A percentile compares a stretch with the other conserved stretches of the same genome.
Evolutionary conservation across 306 rosid species (phyloP).

Genomic region (Dryas alaskensis): DNA sequence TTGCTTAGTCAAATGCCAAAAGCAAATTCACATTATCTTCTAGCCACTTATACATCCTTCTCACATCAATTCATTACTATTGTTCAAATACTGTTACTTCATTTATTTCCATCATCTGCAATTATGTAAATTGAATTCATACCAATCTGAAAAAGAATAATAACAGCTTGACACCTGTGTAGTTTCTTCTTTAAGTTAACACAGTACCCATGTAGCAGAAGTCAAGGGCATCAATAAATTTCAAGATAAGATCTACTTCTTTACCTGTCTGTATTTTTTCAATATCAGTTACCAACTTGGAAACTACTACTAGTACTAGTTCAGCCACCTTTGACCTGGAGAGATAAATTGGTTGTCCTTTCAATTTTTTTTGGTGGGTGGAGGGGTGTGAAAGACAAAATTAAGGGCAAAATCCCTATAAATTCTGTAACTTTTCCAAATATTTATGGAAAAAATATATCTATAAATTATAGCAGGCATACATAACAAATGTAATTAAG

Average conservation of each 20-base stretch:
- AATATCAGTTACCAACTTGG: slow-evolving; percentile 8
- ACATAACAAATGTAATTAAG: too few species aligned
- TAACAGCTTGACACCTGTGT: neutral
- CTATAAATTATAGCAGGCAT: too few species aligned
- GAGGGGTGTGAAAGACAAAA: too few species aligned
- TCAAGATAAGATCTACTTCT: neutral
- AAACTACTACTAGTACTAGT: neutral
- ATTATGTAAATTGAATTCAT: neutral
- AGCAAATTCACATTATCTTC: too few species aligned
- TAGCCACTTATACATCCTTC: too few species aligned
- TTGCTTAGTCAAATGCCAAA: too few species aligned
- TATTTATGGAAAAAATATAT: too few species aligned
- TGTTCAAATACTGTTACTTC: neutral
- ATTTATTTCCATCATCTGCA: neutral
- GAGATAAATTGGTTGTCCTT: neutral
- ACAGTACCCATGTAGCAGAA: neutral
- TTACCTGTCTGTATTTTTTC: neutral
- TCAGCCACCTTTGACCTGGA: neutral
- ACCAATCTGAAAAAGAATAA: neutral
- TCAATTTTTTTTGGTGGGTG: too few species aligned
- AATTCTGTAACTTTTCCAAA: neutral
- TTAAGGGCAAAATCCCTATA: too few species aligned
- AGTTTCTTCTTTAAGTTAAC: neutral
- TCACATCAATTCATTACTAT: neutral
- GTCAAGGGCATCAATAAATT: neutral